phyloP scores from a whole-genome alignment of 352 stramenopile genomes.

The Pythium diclinum region DNA sequence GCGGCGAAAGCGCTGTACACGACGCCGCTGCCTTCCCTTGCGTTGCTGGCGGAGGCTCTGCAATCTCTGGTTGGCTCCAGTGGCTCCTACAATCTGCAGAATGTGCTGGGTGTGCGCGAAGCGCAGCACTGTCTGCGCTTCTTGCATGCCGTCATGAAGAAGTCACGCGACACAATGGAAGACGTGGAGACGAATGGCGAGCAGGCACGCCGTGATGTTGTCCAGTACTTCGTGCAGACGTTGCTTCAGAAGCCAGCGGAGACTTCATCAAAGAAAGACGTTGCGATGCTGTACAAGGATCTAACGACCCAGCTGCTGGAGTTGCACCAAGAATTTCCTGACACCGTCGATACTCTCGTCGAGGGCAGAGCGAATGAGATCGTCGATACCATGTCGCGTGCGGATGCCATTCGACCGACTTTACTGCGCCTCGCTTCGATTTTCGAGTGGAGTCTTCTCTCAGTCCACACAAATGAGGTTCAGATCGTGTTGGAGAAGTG shows the following conservation, averaged over 20 bases:
- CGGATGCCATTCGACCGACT: neutral
- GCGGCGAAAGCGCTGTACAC: constrained; percentile 21
- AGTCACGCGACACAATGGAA: constrained; percentile 17
- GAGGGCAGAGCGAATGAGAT: constrained; percentile 3
- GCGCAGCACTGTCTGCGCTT: constrained; percentile 56
- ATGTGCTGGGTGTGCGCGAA: constrained; percentile 28
- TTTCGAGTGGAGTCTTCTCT: constrained; percentile 18
- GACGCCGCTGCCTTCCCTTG: constrained; percentile 11
- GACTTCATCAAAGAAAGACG: constrained; percentile 8
- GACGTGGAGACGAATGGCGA: constrained; percentile 23
- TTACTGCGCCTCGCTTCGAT: constrained; percentile 13
- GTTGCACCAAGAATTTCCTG: constrained; percentile 13
- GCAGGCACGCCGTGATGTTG: constrained; percentile 21
- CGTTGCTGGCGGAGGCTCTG: constrained; percentile 6
- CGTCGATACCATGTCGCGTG: constrained; percentile 4
- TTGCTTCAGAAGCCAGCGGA: constrained; percentile 26
- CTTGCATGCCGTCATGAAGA: constrained; percentile 46
- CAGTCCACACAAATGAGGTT: neutral
- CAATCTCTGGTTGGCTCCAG: constrained; percentile 1
- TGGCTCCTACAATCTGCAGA: constrained; percentile 34
- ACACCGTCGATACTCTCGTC: constrained; percentile 3
- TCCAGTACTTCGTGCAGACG: constrained; percentile 52
- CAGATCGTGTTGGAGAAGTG: neutral
- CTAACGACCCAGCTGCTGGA: constrained; percentile 16
- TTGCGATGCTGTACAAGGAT: constrained; percentile 6